Percentiles rank a stretch among this genome's conserved stretches.
phyloP scores from a whole-genome alignment of 192 early-diverging fungal genomes.

The Coemansia sp. region DNA sequence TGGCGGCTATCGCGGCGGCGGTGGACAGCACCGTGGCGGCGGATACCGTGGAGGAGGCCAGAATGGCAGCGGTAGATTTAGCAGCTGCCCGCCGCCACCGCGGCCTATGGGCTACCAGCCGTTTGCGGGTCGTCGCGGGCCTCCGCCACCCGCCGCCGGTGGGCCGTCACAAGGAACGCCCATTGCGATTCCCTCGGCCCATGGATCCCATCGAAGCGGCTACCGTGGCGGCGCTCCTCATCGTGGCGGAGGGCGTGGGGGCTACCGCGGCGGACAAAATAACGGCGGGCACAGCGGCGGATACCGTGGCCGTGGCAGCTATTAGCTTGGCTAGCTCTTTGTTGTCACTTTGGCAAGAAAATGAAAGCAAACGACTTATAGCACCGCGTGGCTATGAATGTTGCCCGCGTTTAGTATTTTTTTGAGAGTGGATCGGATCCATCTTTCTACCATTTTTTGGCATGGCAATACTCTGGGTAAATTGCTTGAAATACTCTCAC shows the following conservation, averaged over 20 bases:
- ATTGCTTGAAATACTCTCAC: too few species aligned
- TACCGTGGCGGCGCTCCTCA: slow-evolving; percentile 12
- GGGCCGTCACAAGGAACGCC: not conserved
- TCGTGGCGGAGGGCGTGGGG: not conserved
- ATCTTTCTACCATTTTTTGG: too few species aligned
- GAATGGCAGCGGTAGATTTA: too few species aligned
- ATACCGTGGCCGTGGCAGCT: slow-evolving; percentile 29
- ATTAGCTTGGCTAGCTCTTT: not conserved
- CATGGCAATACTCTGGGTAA: too few species aligned
- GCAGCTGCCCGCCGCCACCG: slow-evolving; percentile 18
- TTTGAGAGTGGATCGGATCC: slow-evolving; percentile 16
- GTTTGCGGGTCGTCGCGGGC: slow-evolving; percentile 25
- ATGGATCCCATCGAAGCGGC: not conserved
- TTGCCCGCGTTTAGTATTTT: not conserved
- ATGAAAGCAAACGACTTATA: not conserved
- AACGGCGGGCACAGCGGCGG: slow-evolving; percentile 15
- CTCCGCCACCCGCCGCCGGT: not conserved
- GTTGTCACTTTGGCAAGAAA: not conserved
- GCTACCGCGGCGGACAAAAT: slow-evolving; percentile 9
- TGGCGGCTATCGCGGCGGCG: not conserved
- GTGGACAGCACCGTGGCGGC: not conserved
- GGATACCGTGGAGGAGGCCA: not conserved
- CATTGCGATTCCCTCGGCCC: not conserved
- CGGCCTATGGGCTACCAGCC: slow-evolving; percentile 35
- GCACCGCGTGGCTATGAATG: too few species aligned